Base-by-base conservation (phyloP, 345 rosid species). In the Pugionium cornutum region DNA sequence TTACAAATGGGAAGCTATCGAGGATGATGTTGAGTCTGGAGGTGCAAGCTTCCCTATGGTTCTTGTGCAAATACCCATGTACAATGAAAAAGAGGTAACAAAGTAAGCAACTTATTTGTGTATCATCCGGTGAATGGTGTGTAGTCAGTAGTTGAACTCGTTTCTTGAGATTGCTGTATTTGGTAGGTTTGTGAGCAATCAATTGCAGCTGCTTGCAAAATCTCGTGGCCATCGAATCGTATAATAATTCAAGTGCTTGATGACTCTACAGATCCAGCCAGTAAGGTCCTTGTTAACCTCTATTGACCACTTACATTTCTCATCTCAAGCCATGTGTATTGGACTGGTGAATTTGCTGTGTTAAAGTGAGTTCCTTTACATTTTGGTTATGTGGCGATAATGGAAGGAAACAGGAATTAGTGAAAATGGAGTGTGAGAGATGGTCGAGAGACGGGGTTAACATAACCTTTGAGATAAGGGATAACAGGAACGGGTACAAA, bases 201-300 rank as follows among this genome's bases (percentile, higher is more conserved):
- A 3, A 83, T 85, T 53, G 86, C 83, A 59, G 87, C 87, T 25
- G 84, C 86, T 9, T 85, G 90, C 68, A 84, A 81, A 40, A 78
- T 85, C 52, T 69, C 83, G 0, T 85, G 90, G 87, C 90, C 87
- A 29, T 72, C 83, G 7, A 76, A 79, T 53, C 73, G 87, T 42
- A 62, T 85, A 61, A 77, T 85, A 42, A 78, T 85, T 37, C 90
- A 85, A 78, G 86, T 85, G 55, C 83, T 85, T 43, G 90, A 85
- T 67, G 90, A 85, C 37, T 85, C 90, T 9, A 85, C 87, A 2
- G 84, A 83, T 70, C 84, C 82, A 35, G 66, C 81, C 40, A 78
- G 81, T 66, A 85, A 85, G 87, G 89, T 84, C 73, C 69, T 73
- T 60, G 72, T 58, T 53, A 45, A 66, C 72, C 62, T 73, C 76